Evolutionary conservation across 1,284 basidiomycete species (phyloP).

Genomic region (Ceratobasidium papillatum): DNA sequence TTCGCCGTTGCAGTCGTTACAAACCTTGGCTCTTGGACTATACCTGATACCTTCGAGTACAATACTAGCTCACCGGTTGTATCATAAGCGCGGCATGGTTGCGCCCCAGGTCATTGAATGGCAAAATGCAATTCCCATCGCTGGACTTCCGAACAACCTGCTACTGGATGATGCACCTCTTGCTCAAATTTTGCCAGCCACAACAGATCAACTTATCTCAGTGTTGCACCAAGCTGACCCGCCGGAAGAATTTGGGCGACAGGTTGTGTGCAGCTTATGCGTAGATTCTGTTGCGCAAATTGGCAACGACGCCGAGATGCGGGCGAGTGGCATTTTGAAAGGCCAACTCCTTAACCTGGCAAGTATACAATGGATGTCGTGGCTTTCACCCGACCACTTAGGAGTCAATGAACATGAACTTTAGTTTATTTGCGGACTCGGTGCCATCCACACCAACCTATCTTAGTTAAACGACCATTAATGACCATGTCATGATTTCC

Average conservation of each 20-base stretch:
- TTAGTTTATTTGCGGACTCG: neutral
- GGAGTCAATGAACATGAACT: slow-evolving; percentile 5
- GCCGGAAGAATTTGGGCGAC: neutral
- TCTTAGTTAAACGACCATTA: neutral
- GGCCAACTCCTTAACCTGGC: neutral
- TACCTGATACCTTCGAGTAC: slow-evolving; percentile 29
- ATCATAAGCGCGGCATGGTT: slow-evolving; percentile 13
- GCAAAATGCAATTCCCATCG: slow-evolving; percentile 18
- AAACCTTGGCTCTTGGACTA: slow-evolving; percentile 12
- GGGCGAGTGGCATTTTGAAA: slow-evolving; percentile 1
- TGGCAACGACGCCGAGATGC: slow-evolving; percentile 11
- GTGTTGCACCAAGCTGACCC: slow-evolving; percentile 15
- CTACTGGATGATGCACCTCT: neutral
- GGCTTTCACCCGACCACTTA: slow-evolving; percentile 19
- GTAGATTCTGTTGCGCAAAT: neutral
- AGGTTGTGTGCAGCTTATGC: slow-evolving; percentile 7
- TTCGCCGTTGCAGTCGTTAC: slow-evolving; percentile 9
- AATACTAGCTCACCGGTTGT: slow-evolving; percentile 35
- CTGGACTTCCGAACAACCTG: neutral
- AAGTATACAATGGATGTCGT: slow-evolving; percentile 23
- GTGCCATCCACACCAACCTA: neutral
- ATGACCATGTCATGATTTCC: too few species aligned
- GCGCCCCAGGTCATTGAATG: slow-evolving; percentile 16
- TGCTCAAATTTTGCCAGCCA: neutral
- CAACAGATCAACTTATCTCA: slow-evolving; percentile 5